Percentiles rank a stretch among this genome's conserved stretches.
These are phyloP conservation scores for Dryas drummondii DNA, from an alignment of 306 rosid species.

Conservation along the genomic window DNA sequence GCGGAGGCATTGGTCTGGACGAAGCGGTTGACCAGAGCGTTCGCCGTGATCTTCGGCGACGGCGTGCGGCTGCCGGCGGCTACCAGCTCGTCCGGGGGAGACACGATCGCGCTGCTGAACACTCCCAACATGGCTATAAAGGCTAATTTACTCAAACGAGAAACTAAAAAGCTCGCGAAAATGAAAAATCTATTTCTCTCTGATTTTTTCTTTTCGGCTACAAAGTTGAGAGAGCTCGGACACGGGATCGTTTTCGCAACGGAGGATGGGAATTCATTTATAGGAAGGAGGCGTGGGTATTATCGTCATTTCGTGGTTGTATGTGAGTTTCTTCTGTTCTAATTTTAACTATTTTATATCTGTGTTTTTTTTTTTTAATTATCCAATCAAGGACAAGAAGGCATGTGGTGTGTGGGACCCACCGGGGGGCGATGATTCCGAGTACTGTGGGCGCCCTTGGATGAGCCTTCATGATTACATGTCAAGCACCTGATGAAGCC, in stretches of 20 bases:
- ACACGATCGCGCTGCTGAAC: slow-evolving; percentile 75
- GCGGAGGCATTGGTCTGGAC: slow-evolving; percentile 45
- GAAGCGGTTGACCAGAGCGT: slow-evolving; percentile 63
- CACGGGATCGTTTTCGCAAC: neutral
- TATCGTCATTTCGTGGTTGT: slow-evolving; percentile 3
- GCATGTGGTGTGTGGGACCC: slow-evolving; percentile 27
- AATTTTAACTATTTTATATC: neutral
- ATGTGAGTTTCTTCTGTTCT: neutral
- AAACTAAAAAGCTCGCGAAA: no score
- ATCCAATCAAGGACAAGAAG: slow-evolving; percentile 1
- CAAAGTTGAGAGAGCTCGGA: slow-evolving; percentile 13
- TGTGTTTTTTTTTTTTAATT: neutral
- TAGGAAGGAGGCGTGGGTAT: slow-evolving; percentile 32
- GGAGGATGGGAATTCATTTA: slow-evolving; percentile 1
- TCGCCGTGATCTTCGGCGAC: slow-evolving; percentile 67
- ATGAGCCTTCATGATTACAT: neutral
- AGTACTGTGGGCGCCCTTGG: slow-evolving; percentile 31
- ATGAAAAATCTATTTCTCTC: no score
- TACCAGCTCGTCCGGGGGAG: slow-evolving; percentile 88
- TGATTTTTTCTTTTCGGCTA: neutral
- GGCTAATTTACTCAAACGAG: no score
- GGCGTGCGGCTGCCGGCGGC: slow-evolving; percentile 93
- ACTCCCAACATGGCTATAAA: slow-evolving; percentile 65
- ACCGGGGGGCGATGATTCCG: slow-evolving; percentile 18
- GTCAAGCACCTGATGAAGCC: neutral